A percentile compares a stretch with the other conserved stretches of the same genome.
Evolutionary conservation across 2,329 filamentous ascomycete genomes (phyloP).

Genomic region (Aspergillus fischeri): DNA sequence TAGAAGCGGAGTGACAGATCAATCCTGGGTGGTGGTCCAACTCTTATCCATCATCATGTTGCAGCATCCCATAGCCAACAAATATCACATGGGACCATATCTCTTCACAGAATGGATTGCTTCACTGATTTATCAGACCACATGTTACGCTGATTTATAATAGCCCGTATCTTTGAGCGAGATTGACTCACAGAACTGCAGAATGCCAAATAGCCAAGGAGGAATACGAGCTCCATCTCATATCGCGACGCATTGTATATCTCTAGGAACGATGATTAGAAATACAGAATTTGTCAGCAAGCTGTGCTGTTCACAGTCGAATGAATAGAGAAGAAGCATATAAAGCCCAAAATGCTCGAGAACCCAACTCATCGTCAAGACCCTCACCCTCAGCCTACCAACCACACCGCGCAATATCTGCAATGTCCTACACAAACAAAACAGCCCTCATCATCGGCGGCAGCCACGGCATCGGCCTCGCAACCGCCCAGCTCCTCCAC

Average conservation of each 20-base stretch:
- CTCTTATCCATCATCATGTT: no score
- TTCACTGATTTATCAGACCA: neutral
- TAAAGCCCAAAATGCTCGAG: neutral
- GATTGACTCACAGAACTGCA: neutral
- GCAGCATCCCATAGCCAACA: no score
- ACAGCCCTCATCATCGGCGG: conserved; percentile 9
- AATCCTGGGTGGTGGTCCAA: no score
- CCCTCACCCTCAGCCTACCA: no score
- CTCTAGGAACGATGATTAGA: neutral
- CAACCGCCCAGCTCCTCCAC: conserved; percentile 8
- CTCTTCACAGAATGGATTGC: neutral
- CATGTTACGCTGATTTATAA: neutral
- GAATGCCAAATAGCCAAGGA: neutral
- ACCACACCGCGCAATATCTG: neutral
- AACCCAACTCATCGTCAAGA: neutral
- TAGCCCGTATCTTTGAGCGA: neutral
- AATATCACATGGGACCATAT: no score
- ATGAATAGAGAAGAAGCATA: neutral
- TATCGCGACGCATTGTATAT: neutral
- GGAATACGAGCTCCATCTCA: neutral
- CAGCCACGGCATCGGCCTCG: conserved; percentile 12
- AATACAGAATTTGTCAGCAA: neutral
- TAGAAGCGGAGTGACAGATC: no score
- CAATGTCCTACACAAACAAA: conserved; percentile 1
- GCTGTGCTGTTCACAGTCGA: neutral